These are phyloP conservation scores for Yamadazyma endophytica DNA, from an alignment of 805 yeast species.

Conservation along the genomic window DNA sequence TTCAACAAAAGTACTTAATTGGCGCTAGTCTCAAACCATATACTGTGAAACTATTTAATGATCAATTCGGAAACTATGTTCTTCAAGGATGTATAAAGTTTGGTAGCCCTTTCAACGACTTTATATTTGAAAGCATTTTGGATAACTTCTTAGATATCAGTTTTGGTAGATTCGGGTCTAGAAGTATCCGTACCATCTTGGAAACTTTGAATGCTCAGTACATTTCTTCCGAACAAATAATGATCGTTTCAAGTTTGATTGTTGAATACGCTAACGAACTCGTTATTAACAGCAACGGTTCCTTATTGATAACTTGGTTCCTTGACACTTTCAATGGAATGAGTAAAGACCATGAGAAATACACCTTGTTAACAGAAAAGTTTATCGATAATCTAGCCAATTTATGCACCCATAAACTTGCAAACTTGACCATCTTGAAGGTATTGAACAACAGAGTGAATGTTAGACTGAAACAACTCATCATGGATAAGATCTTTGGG, in stretches of 20 bases:
- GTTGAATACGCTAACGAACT: constrained; percentile 74
- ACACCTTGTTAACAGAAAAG: constrained; percentile 57
- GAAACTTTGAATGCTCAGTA: constrained; percentile 54
- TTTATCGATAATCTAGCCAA: constrained; percentile 58
- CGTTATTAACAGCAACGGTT: constrained; percentile 82
- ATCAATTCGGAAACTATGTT: constrained; percentile 95
- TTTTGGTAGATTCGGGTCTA: constrained; percentile 88
- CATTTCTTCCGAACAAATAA: constrained; percentile 56
- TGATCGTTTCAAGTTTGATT: constrained; percentile 72
- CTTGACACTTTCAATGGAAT: constrained; percentile 60
- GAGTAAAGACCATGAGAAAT: constrained; percentile 48
- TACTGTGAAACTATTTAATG: constrained; percentile 81
- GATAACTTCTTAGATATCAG: constrained; percentile 77
- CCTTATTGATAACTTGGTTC: constrained; percentile 88
- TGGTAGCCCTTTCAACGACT: constrained; percentile 84
- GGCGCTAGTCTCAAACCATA: constrained; percentile 72
- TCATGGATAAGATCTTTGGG: constrained; percentile 68
- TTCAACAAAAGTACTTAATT: constrained; percentile 52
- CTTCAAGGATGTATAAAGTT: constrained; percentile 91
- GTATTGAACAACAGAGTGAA: constrained; percentile 69
- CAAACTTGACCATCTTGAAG: constrained; percentile 77
- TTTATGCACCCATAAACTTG: constrained; percentile 77
- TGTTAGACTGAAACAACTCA: constrained; percentile 51
- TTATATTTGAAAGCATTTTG: constrained; percentile 78
- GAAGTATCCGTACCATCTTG: constrained; percentile 90